A percentile compares a stretch with the other conserved stretches of the same genome.
These are phyloP conservation scores for Phaseolus coccineus DNA, from an alignment of 331 rosid genomes.

Conservation along the genomic window DNA sequence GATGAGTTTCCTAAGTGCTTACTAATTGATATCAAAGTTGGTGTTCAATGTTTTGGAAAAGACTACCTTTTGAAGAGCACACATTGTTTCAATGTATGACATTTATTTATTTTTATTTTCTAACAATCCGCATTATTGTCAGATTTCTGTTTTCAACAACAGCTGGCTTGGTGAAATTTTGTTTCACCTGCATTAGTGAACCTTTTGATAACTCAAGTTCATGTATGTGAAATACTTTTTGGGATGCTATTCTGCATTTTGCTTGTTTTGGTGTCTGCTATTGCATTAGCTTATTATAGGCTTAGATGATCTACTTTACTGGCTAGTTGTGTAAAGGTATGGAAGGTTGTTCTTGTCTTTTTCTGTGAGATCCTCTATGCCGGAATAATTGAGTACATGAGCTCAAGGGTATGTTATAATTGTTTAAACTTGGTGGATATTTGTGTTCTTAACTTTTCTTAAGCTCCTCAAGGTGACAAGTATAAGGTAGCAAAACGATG, in stretches of 20 bases:
- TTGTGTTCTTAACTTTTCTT: conserved; percentile 77
- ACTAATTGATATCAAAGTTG: too few relatives aligned
- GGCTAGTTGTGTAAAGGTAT: conserved; percentile 34
- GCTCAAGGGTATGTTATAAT: conserved; percentile 10
- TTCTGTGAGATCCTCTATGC: not conserved
- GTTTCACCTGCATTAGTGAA: conserved; percentile 1
- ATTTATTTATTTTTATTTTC: conserved; percentile 5
- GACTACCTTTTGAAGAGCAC: too few relatives aligned
- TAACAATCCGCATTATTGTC: conserved; percentile 1
- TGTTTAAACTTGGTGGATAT: conserved; percentile 33
- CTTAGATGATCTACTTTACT: conserved; percentile 6
- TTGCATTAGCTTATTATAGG: conserved; percentile 28
- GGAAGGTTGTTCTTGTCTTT: conserved; percentile 22
- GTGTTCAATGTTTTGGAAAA: too few relatives aligned
- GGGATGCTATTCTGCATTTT: conserved; percentile 1
- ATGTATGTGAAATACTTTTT: not conserved
- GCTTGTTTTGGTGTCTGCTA: conserved; percentile 24
- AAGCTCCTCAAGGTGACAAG: conserved; percentile 97
- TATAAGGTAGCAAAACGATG: conserved; percentile 86
- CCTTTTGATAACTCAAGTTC: conserved; percentile 14
- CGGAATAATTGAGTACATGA: conserved; percentile 19
- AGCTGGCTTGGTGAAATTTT: conserved; percentile 12
- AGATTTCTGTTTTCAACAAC: conserved; percentile 1
- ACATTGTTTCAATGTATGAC: not conserved
- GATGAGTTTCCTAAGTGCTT: too few relatives aligned